Conservation (phyloP, 148 eudicot species). For the Rhododendron molle region DNA sequence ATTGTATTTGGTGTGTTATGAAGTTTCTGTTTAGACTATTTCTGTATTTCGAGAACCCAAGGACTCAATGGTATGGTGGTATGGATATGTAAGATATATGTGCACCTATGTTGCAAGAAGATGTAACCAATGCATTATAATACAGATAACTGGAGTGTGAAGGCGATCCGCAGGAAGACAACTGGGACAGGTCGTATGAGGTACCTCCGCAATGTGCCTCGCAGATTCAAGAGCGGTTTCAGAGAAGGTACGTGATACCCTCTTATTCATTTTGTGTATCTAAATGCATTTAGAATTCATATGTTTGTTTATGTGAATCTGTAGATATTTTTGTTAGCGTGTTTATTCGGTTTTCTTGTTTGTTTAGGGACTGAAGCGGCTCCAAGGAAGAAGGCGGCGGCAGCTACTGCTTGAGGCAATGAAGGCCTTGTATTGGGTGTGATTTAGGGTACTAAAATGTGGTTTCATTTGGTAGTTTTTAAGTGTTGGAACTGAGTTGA, state of each 20-base stretch:
- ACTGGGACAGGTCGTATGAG: slow-evolving; percentile 97
- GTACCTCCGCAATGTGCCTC: slow-evolving; percentile 85
- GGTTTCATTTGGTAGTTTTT: not conserved
- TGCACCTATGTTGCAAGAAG: not conserved
- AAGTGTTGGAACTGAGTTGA: not conserved
- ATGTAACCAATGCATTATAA: not conserved
- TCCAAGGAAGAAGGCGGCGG: slow-evolving; percentile 30
- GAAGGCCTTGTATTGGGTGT: not conserved
- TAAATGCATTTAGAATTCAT: not conserved
- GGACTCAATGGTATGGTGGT: not conserved
- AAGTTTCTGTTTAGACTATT: not conserved
- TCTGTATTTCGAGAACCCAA: not conserved
- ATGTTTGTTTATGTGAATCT: not conserved
- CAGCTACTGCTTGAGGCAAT: slow-evolving; percentile 21
- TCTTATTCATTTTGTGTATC: not conserved
- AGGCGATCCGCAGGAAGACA: slow-evolving; percentile 94
- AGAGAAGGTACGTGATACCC: slow-evolving; percentile 60
- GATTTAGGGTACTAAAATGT: not conserved
- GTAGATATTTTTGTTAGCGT: not conserved
- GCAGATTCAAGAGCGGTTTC: slow-evolving; percentile 84
- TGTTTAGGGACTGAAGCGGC: slow-evolving; percentile 31
- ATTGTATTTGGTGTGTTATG: not conserved
- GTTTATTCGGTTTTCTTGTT: not conserved
- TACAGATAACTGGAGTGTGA: slow-evolving; percentile 90
- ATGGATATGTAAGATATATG: not conserved